Base-by-base conservation (phyloP, 2,329 filamentous ascomycete genomes). In the Pseudogymnoascus sp. region DNA sequence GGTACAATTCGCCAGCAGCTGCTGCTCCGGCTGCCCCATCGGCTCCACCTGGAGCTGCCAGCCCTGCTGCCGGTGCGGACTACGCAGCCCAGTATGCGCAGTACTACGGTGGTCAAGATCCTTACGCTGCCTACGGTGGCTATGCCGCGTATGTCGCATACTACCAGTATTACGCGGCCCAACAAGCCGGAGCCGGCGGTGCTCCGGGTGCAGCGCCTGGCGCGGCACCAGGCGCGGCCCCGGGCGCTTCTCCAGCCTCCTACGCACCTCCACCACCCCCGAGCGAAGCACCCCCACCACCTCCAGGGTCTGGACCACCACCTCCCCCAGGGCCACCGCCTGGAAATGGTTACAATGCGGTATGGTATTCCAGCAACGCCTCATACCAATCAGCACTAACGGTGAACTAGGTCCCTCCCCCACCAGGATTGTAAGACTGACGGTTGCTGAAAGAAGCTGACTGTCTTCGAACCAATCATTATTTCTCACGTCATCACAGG, bases 121-220 rank as follows among this genome's bases (percentile, higher is more conserved):
- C 92, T 0, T 97, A 97, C 73, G 91, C 91, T 43, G 86, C 90
- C 7, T 97, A 94, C 69, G 93, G 93, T 65, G 93, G 93, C 62
- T 97, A 94, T 75, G 83, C 87, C 68, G 89, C 88, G 77, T 90
- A 87, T 68, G 78, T 83, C 66, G 87, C 89, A 68, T 87, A 89
- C 75, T 91, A 91, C 69, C 86, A 90, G 71, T 86, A 90, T 69
- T 89, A 89, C 68, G 84, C 84, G 67, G 82, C 82, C 16, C 75
- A 80, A 64, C 76, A 81, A 61, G 77, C 79, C 62, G 58, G 33
- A 26, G 58, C 35, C 3, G 19, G 58, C 14, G 58, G 58, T 38
- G 72, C 80, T 65, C 74, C 80, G 65, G 69, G 71, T 64, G 67
- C 72, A 52, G 69, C 76, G 62, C 76, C 80, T 64, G 70, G 73